Conservation (phyloP, 2,329 filamentous ascomycete genomes). For the Monascus ruber region DNA sequence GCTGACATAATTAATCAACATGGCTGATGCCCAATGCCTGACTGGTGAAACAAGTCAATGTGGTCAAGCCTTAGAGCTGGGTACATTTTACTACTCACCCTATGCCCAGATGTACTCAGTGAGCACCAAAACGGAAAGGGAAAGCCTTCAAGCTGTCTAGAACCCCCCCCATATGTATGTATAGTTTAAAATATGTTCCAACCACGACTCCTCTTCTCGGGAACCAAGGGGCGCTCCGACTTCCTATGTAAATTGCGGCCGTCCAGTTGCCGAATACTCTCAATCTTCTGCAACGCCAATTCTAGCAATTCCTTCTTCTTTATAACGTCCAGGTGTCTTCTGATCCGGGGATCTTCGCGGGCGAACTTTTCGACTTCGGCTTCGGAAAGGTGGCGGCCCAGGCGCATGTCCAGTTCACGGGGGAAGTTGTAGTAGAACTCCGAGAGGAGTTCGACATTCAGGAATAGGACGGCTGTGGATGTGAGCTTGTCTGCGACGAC, state of each 20-base stretch:
- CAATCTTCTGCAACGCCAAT: constrained; percentile 90
- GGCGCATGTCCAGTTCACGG: constrained; percentile 73
- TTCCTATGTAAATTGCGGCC: constrained; percentile 52
- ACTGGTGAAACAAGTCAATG: too few species aligned
- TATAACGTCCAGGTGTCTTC: constrained; percentile 82
- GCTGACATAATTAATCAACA: too few species aligned
- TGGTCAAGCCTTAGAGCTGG: too few species aligned
- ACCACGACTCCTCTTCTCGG: constrained; percentile 26
- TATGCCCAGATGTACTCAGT: neutral
- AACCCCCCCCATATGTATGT: too few species aligned
- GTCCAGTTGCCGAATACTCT: constrained; percentile 74
- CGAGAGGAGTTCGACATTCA: constrained; percentile 90
- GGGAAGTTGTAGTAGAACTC: constrained; percentile 99
- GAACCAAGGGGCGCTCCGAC: constrained; percentile 23
- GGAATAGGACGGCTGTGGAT: constrained; percentile 86
- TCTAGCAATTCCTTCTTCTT: constrained; percentile 85
- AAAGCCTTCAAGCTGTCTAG: neutral
- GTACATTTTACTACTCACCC: too few species aligned
- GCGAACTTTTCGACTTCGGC: constrained; percentile 83
- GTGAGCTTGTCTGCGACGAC: constrained; percentile 92
- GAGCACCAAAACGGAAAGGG: neutral
- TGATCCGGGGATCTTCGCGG: constrained; percentile 82
- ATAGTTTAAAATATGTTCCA: constrained; percentile 33
- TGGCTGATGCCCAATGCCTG: too few species aligned
- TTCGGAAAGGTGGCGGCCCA: constrained; percentile 68